Evolutionary conservation across 2,329 filamentous ascomycete genomes (phyloP), one percentile per base, ranked within the genome.

Genomic region (Cladophialophora chaetospira): DNA sequence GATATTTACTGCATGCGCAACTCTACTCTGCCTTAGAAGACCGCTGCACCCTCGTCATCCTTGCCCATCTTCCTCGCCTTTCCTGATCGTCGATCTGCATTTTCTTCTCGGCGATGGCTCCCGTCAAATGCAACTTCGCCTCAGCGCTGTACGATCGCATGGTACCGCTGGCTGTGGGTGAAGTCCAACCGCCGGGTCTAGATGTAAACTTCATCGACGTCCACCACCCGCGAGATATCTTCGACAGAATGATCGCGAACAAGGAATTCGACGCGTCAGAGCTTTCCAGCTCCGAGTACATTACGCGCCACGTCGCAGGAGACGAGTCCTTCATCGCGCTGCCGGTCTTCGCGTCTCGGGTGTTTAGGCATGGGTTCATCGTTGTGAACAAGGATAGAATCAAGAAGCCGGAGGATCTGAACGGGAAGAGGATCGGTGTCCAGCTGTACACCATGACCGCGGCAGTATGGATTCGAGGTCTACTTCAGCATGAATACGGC

Each of bases 401-500:
- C 47, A 67, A 66, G 52, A 61, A 60, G 21, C 69, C 70, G 3
- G 54, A 52, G 10, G 71, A 73, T 57, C 61, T 72, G 6, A 68
- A 68, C 23, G 70, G 70, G 15, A 72, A 71, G 56, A 65, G 59
- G 15, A 67, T 74, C 36, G 71, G 72, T 8, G 69, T 74, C 0
- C 71, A 70, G 58, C 58, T 70, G 15, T 73, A 74, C 60, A 72
- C 71, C 17, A 72, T 73, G 71, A 73, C 72, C 3, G 72, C 72
- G 8, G 71, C 70, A 1, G 72, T 74, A 5, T 73, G 69, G 69
- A 68, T 70, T 8, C 61, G 71, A 19, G 67, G 67, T 4, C 26
- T 73, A 10, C 61, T 74, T 9, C 53, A 72, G 55, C 58, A 73
- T 43, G 63, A 69, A 44, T 66, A 65, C 29, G 71, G 71, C 13